phyloP scores from a whole-genome alignment of 2,329 filamentous ascomycete species.

The Lomentospora prolificans region DNA sequence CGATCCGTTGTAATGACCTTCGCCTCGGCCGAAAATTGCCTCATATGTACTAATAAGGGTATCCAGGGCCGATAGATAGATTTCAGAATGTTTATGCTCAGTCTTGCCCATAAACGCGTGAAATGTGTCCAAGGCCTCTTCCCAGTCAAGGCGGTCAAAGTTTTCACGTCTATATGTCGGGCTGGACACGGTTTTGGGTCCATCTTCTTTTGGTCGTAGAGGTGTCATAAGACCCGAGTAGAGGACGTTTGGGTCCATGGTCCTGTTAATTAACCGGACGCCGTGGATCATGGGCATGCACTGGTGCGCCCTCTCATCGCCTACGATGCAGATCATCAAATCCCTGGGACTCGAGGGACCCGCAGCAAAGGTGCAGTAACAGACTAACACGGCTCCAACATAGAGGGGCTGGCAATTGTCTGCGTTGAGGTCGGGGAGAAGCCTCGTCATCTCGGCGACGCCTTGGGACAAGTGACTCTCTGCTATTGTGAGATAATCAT shows the following conservation, averaged over 20 bases:
- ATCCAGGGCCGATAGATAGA: background rate
- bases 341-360: conserved; percentile 19
- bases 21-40: background rate
- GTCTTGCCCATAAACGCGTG: background rate
- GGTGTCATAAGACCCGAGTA: conserved; percentile 6
- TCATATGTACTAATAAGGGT: background rate
- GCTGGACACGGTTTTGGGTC: no score
- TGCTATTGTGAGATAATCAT: conserved; percentile 14
- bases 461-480: conserved; percentile 17
- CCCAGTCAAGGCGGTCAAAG: background rate
- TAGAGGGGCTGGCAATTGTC: conserved; percentile 21
- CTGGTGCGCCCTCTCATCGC: conserved; percentile 7
- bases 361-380: conserved; percentile 21
- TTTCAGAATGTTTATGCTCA: background rate
- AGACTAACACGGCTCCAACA: conserved; percentile 18
- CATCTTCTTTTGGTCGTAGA: background rate
- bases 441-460: conserved; percentile 17
- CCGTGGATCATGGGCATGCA: conserved; percentile 9
- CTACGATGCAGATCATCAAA: conserved; percentile 18
- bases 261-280: conserved; percentile 5
- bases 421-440: conserved; percentile 15
- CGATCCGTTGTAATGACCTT: conserved; percentile 11
- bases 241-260: conserved; percentile 6
- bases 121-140: background rate
- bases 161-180: conserved; percentile 6